Evolutionary conservation across 192 early-diverging fungal species (phyloP).

Genomic region (Jimgerdemannia flammicorona): DNA sequence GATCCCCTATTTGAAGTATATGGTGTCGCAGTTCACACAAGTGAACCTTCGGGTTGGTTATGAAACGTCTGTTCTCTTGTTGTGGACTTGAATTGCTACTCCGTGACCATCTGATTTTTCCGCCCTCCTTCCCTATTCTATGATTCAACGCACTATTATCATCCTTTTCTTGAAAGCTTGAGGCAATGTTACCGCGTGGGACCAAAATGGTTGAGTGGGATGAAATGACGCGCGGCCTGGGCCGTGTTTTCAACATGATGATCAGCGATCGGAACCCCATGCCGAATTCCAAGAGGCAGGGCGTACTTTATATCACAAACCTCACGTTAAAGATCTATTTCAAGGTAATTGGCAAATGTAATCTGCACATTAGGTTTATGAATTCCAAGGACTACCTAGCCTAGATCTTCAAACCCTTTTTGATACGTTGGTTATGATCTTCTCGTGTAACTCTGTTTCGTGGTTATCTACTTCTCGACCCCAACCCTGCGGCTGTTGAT

Average conservation of each 20-base stretch:
- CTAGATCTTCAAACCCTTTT: too few species aligned
- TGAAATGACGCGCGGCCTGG: slow-evolving; percentile 24
- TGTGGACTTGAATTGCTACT: slow-evolving; percentile 12
- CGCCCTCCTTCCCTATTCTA: too few species aligned
- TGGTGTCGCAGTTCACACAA: neutral
- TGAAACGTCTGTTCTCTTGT: too few species aligned
- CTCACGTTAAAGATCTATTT: slow-evolving; percentile 44
- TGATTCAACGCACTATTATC: neutral
- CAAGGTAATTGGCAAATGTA: slow-evolving; percentile 20
- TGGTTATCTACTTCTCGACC: neutral
- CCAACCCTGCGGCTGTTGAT: neutral
- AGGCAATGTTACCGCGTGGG: neutral
- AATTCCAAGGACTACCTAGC: too few species aligned
- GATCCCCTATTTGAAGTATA: neutral
- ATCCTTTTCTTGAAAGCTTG: neutral
- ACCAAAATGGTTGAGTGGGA: slow-evolving; percentile 17
- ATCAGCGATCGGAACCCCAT: slow-evolving; percentile 34
- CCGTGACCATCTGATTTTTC: slow-evolving; percentile 9
- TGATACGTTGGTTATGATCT: neutral
- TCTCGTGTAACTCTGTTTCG: neutral
- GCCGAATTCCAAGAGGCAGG: slow-evolving; percentile 35
- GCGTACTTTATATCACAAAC: slow-evolving; percentile 39
- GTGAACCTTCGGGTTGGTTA: slow-evolving; percentile 4
- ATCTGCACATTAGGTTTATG: too few species aligned
- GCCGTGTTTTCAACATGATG: slow-evolving; percentile 39